phyloP scores from a whole-genome alignment of 176 grass and related monocot genomes.

The Aegilops speltoides region DNA sequence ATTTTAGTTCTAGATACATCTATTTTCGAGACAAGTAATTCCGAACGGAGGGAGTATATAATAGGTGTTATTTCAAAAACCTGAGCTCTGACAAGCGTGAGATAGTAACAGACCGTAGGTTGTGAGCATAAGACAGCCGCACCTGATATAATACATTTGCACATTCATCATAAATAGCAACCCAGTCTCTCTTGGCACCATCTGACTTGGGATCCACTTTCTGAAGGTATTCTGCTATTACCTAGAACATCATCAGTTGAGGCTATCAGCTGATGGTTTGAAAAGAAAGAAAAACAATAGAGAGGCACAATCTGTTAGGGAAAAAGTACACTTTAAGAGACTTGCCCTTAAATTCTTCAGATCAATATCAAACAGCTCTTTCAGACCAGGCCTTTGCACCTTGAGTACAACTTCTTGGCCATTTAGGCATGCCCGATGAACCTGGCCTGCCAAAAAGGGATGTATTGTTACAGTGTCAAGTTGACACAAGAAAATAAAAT shows the following conservation, averaged over 20 bases:
- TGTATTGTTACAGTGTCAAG: conserved; percentile 40
- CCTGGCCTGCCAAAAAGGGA: conserved; percentile 81
- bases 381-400: conserved; percentile 96
- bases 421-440: conserved; percentile 87
- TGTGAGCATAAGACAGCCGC: neutral
- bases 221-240: conserved; percentile 99
- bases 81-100: conserved; percentile 10
- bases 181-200: conserved; percentile 98
- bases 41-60: no score
- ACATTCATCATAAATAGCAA: conserved; percentile 99
- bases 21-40: no score
- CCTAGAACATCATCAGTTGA: conserved; percentile 50
- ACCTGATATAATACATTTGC: conserved; percentile 84
- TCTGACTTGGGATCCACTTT: conserved; percentile 98
- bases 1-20: no score
- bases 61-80: neutral
- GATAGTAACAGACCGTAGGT: neutral
- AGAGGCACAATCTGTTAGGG: neutral
- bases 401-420: conserved; percentile 93
- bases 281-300: conserved; percentile 22
- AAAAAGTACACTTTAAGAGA: conserved; percentile 13
- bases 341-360: conserved; percentile 93
- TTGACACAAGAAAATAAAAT: conserved; percentile 1
- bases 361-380: conserved; percentile 98
- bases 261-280: conserved; percentile 21